phyloP scores from a whole-genome alignment of 208 protist genomes.

The Kentomonas sorsogonicus region DNA sequence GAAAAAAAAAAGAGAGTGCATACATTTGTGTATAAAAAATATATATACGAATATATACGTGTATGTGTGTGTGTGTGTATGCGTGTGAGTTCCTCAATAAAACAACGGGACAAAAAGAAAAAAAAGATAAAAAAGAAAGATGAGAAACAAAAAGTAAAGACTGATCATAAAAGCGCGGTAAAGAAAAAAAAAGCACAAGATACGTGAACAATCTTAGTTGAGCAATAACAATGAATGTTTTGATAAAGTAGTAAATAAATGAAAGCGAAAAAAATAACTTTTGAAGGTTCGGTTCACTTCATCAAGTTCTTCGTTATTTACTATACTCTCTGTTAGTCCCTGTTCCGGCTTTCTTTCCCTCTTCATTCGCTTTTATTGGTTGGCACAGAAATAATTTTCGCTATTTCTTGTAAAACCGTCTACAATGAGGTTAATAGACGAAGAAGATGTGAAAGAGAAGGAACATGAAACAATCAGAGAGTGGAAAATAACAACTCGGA shows the following conservation, averaged over 20 bases:
- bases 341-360: background rate
- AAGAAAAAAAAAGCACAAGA: slow-evolving; percentile 4
- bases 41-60: background rate
- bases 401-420: too few species aligned
- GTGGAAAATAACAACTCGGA: too few species aligned
- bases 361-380: too few species aligned
- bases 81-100: background rate
- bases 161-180: slow-evolving; percentile 3
- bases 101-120: background rate
- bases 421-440: background rate
- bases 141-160: slow-evolving; percentile 16
- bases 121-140: slow-evolving; percentile 1
- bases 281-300: slow-evolving; percentile 12
- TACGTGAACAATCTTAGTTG: background rate
- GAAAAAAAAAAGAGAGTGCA: background rate
- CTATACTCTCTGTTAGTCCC: slow-evolving; percentile 7
- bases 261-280: slow-evolving; percentile 16
- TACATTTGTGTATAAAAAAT: background rate
- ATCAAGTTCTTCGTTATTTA: slow-evolving; percentile 1
- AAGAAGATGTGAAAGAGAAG: background rate
- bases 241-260: slow-evolving; percentile 1
- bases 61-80: background rate
- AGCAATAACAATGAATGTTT: slow-evolving; percentile 2
- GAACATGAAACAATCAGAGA: too few species aligned
- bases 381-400: too few species aligned